These are phyloP conservation scores for Haplographium delicatum DNA, from an alignment of 495 filamentous ascomycete genomes.

Conservation along the genomic window DNA sequence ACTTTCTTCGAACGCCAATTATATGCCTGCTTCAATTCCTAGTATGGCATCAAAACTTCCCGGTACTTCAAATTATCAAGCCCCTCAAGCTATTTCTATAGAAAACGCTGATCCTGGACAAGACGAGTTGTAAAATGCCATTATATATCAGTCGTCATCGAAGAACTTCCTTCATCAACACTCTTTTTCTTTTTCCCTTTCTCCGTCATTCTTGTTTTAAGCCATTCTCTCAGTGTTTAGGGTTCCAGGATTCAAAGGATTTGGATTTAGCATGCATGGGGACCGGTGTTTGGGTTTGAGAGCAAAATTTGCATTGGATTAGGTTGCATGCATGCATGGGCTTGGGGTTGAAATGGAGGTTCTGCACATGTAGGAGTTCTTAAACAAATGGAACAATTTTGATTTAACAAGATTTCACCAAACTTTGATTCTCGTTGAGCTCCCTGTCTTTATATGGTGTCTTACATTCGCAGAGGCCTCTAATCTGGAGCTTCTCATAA, in stretches of 20 bases:
- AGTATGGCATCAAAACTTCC: slow-evolving; percentile 17
- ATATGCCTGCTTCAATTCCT: slow-evolving; percentile 16
- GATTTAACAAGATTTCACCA: no score
- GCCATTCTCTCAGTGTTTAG: no score
- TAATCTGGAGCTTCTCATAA: not conserved
- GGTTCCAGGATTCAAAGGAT: not conserved
- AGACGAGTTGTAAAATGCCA: not conserved
- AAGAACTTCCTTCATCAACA: not conserved
- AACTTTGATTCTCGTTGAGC: not conserved
- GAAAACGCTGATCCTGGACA: not conserved
- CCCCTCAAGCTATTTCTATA: slow-evolving; percentile 1
- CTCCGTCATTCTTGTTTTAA: no score
- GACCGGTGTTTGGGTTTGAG: slow-evolving; percentile 7
- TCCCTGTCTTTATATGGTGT: not conserved
- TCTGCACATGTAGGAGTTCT: not conserved
- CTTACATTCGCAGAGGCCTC: not conserved
- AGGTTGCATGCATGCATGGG: slow-evolving; percentile 6
- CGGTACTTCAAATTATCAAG: slow-evolving; percentile 1
- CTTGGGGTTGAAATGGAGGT: no score
- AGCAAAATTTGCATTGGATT: slow-evolving; percentile 3
- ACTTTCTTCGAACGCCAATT: slow-evolving; percentile 8
- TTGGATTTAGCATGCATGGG: slow-evolving; percentile 8
- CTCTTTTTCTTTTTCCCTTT: not conserved
- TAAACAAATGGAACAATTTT: not conserved
- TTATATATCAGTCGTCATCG: not conserved